Conservation (phyloP, 208 protist genomes). For the Herpetomonas muscarum region DNA sequence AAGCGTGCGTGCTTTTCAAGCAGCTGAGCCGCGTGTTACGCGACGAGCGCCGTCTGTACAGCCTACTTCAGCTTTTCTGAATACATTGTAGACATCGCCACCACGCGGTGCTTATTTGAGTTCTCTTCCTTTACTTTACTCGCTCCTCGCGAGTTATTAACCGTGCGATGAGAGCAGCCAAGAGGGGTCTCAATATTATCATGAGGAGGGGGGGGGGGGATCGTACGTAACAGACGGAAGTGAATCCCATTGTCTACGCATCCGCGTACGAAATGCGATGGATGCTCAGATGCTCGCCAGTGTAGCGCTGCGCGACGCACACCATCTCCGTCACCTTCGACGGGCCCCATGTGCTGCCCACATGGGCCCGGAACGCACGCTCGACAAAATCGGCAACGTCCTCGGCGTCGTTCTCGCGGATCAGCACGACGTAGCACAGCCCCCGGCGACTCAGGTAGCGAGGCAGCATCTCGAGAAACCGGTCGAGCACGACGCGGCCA, state of each 20-base stretch:
- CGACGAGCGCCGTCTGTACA: too few species aligned
- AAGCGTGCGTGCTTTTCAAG: too few species aligned
- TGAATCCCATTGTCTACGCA: neutral
- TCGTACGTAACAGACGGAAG: neutral
- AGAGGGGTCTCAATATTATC: too few species aligned
- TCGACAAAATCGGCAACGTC: conserved; percentile 46
- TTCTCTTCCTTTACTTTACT: too few species aligned
- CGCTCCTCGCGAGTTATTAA: too few species aligned
- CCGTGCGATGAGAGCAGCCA: too few species aligned
- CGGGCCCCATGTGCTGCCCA: neutral
- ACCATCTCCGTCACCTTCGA: conserved; percentile 20
- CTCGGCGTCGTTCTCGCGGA: conserved; percentile 71
- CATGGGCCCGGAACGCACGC: conserved; percentile 28
- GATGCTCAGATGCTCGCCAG: conserved; percentile 76
- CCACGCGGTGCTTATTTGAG: too few species aligned
- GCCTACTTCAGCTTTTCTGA: too few species aligned
- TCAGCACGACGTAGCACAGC: conserved; percentile 70
- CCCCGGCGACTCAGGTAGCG: conserved; percentile 31
- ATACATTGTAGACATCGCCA: too few species aligned
- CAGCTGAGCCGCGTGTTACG: too few species aligned
- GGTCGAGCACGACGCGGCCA: conserved; percentile 79
- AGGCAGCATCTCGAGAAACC: conserved; percentile 66
- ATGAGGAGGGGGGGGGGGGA: neutral
- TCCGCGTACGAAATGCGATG: conserved; percentile 36
- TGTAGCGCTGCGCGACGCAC: conserved; percentile 67